These are phyloP conservation scores for Amphichorda felina DNA, from an alignment of 2,329 filamentous ascomycete genomes.

Conservation along the genomic window DNA sequence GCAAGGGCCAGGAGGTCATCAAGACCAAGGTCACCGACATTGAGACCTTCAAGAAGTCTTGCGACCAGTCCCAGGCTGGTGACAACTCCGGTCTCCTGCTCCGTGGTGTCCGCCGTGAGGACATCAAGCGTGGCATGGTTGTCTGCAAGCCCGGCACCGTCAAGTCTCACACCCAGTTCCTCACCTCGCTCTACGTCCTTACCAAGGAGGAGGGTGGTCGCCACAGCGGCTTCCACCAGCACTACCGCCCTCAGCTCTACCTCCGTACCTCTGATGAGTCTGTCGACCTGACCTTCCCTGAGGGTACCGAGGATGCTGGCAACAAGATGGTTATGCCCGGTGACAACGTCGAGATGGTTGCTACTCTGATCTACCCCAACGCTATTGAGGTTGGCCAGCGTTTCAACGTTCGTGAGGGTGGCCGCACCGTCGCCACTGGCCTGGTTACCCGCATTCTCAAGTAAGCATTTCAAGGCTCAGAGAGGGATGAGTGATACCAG, in stretches of 20 bases:
- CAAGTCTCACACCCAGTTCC: constrained; percentile 84
- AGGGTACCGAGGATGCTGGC: constrained; percentile 59
- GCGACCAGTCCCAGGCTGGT: constrained; percentile 88
- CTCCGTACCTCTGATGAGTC: constrained; percentile 81
- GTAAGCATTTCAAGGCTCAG: constrained; percentile 24
- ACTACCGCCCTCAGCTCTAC: constrained; percentile 96
- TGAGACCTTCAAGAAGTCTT: constrained; percentile 99
- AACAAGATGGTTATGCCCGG: constrained; percentile 90
- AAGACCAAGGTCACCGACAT: constrained; percentile 99
- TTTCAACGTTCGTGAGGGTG: constrained; percentile 97
- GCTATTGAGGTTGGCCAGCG: constrained; percentile 87
- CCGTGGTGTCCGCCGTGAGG: constrained; percentile 91
- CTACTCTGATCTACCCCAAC: constrained; percentile 72
- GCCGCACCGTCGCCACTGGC: constrained; percentile 76
- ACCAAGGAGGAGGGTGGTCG: constrained; percentile 97
- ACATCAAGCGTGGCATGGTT: constrained; percentile 91
- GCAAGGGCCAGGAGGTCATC: constrained; percentile 69
- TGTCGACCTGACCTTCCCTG: constrained; percentile 75
- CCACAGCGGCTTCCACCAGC: constrained; percentile 88
- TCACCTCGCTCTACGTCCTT: constrained; percentile 92
- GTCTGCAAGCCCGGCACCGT: constrained; percentile 70
- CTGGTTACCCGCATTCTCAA: constrained; percentile 63
- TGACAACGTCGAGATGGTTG: constrained; percentile 97
- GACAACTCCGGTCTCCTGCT: constrained; percentile 97
- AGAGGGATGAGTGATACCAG: not conserved